These are phyloP conservation scores for Thielaviopsis populi DNA, from an alignment of 2,329 filamentous ascomycete genomes.

Conservation along the genomic window DNA sequence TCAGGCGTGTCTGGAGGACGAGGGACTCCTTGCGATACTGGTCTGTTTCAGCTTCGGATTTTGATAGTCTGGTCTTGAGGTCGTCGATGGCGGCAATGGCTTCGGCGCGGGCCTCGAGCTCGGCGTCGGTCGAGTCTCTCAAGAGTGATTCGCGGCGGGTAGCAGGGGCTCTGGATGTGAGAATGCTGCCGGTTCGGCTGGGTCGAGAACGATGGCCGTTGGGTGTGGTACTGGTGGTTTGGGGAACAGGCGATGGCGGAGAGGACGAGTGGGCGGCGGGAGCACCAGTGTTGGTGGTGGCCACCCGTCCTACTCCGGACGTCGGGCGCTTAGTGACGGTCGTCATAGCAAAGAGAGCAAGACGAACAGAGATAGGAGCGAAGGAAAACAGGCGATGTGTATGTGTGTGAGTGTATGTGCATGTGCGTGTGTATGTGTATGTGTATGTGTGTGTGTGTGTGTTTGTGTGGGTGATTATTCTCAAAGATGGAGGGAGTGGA, in stretches of 20 bases:
- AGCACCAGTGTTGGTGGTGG: slow-evolving; percentile 26
- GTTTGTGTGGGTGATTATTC: not conserved
- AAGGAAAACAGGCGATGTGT: too few relatives aligned
- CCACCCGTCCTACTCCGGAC: slow-evolving; percentile 14
- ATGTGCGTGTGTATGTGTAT: not conserved
- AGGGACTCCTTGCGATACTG: slow-evolving; percentile 73
- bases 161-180: slow-evolving; percentile 59
- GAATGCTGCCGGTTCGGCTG: slow-evolving; percentile 46
- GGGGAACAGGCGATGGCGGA: slow-evolving; percentile 26
- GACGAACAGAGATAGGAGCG: not conserved
- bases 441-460: not conserved
- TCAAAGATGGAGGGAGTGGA: not conserved
- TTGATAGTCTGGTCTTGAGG: slow-evolving; percentile 65
- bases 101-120: slow-evolving; percentile 65
- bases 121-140: slow-evolving; percentile 31
- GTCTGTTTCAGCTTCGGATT: slow-evolving; percentile 63
- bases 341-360: slow-evolving; percentile 10
- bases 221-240: slow-evolving; percentile 11
- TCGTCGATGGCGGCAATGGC: slow-evolving; percentile 68
- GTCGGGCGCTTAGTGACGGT: slow-evolving; percentile 16
- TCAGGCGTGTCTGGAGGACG: slow-evolving; percentile 69
- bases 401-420: not conserved
- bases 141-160: slow-evolving; percentile 40
- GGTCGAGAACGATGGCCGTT: slow-evolving; percentile 39
- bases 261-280: slow-evolving; percentile 27